Evolutionary conservation across 768 basidiomycete species (phyloP).

Genomic region (Phlegmacium glaucopus): DNA sequence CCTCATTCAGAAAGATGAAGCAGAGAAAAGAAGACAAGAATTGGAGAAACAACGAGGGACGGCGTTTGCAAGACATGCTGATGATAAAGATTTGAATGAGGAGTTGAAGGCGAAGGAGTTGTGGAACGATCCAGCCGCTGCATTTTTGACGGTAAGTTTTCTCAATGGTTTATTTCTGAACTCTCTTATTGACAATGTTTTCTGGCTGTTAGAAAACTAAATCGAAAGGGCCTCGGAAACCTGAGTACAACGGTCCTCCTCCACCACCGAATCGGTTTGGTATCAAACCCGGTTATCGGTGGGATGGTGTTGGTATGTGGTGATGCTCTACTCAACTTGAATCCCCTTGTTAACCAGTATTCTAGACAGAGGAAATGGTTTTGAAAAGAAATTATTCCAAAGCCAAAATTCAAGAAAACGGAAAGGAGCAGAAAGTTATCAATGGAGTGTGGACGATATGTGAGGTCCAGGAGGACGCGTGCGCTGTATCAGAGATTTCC

Average conservation of each 20-base stretch:
- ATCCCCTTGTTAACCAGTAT: not conserved
- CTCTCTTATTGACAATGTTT: not conserved
- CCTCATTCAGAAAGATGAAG: slow-evolving; percentile 80
- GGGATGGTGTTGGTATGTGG: slow-evolving; percentile 93
- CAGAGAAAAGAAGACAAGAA: slow-evolving; percentile 61
- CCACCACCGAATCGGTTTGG: slow-evolving; percentile 95
- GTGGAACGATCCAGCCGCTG: slow-evolving; percentile 98
- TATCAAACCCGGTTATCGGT: slow-evolving; percentile 92
- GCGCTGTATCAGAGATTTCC: no score
- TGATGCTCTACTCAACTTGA: slow-evolving; percentile 1
- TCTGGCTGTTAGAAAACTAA: slow-evolving; percentile 57
- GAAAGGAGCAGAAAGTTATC: slow-evolving; percentile 66
- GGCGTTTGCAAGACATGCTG: slow-evolving; percentile 73
- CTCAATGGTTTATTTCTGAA: not conserved
- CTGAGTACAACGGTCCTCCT: slow-evolving; percentile 83
- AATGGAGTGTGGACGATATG: slow-evolving; percentile 95
- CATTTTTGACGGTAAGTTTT: slow-evolving; percentile 77
- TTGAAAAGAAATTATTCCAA: slow-evolving; percentile 92
- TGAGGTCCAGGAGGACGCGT: slow-evolving; percentile 28
- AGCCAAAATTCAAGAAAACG: slow-evolving; percentile 73
- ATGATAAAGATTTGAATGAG: slow-evolving; percentile 85
- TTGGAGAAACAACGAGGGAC: slow-evolving; percentile 63
- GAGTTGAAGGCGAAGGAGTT: slow-evolving; percentile 75
- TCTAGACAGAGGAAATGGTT: slow-evolving; percentile 87
- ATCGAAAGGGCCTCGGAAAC: slow-evolving; percentile 72